phyloP scores from a whole-genome alignment of 2,329 filamentous ascomycete species.

The Dichotomopilus funicola region DNA sequence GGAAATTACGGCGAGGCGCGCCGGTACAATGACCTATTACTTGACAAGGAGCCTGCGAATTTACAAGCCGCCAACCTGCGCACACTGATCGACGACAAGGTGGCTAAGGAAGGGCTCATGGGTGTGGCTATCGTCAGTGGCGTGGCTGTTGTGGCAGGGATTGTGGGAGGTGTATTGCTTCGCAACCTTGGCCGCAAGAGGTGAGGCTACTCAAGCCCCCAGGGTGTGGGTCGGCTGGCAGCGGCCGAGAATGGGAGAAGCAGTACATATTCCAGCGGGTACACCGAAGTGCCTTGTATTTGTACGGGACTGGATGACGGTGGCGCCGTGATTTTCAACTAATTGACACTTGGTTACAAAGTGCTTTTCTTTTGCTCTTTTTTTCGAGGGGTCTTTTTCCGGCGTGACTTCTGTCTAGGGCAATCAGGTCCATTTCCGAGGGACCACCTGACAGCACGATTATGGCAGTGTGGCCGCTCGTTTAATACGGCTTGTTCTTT shows the following conservation, averaged over 20 bases:
- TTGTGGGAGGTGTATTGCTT: slow-evolving; percentile 82
- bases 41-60: slow-evolving; percentile 88
- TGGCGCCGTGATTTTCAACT: slow-evolving; percentile 2
- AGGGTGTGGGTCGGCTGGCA: not conserved
- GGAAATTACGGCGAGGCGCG: slow-evolving; percentile 94
- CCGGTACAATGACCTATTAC: slow-evolving; percentile 85
- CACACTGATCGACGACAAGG: slow-evolving; percentile 88
- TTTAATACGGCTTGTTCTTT: no score
- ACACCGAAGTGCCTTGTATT: slow-evolving; percentile 6
- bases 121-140: slow-evolving; percentile 94
- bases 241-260: not conserved
- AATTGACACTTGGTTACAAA: no score
- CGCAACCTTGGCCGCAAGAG: slow-evolving; percentile 63
- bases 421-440: no score
- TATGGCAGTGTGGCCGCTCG: no score
- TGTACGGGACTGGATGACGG: not conserved
- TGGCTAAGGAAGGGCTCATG: slow-evolving; percentile 87
- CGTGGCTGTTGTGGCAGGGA: slow-evolving; percentile 85
- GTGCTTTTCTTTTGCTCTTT: no score
- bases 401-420: no score
- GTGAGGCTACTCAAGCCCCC: slow-evolving; percentile 25
- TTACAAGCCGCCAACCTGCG: slow-evolving; percentile 83
- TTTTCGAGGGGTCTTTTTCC: no score
- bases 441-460: no score
- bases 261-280: slow-evolving; percentile 1